phyloP scores from a whole-genome alignment of 805 yeast species.

The Suhomyces vadensis region DNA sequence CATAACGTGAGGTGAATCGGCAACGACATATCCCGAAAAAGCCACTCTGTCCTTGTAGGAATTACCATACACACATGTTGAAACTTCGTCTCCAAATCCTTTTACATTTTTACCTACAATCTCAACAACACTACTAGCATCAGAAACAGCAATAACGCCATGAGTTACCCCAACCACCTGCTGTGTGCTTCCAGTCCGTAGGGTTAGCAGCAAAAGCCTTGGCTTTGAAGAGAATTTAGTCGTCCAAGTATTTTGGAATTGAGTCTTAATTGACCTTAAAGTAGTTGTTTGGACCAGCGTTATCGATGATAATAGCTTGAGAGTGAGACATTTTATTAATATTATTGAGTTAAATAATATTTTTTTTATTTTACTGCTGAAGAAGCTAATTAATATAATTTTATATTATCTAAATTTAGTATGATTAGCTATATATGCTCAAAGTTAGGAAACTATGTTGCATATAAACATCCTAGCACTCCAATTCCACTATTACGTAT shows the following conservation, averaged over 20 bases:
- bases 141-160: conserved; percentile 60
- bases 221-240: conserved; percentile 47
- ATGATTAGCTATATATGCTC: too few relatives aligned
- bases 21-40: conserved; percentile 55
- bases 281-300: conserved; percentile 7
- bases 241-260: conserved; percentile 33
- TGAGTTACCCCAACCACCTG: conserved; percentile 36
- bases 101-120: conserved; percentile 46
- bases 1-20: conserved; percentile 35
- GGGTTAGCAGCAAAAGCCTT: conserved; percentile 64
- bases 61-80: conserved; percentile 56
- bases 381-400: too few relatives aligned
- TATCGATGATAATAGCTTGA: conserved; percentile 1
- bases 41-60: conserved; percentile 51
- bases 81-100: conserved; percentile 51
- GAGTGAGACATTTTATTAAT: not conserved
- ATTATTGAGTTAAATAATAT: too few relatives aligned
- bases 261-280: conserved; percentile 27
- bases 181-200: conserved; percentile 66
- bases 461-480: too few relatives aligned
- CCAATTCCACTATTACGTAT: too few relatives aligned
- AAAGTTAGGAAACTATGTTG: too few relatives aligned
- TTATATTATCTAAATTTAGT: too few relatives aligned
- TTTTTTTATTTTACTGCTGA: too few relatives aligned
- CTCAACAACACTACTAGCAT: conserved; percentile 57